phyloP scores from a whole-genome alignment of 768 basidiomycete species.

The Pulveroboletus sp. region DNA sequence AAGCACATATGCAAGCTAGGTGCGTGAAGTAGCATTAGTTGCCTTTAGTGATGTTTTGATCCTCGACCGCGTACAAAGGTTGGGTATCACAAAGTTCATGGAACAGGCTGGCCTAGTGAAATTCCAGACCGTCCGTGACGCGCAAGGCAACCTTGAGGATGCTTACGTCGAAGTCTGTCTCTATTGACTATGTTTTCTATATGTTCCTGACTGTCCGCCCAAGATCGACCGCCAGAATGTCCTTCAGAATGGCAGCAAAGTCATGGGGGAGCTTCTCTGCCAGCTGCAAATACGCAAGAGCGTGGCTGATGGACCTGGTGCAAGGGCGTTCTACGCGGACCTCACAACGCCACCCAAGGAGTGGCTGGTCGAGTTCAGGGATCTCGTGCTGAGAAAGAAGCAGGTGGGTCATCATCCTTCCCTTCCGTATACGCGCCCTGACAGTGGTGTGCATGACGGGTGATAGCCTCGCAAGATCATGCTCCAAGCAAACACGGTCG shows the following conservation, averaged over 20 bases:
- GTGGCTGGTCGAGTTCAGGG: conserved; percentile 73
- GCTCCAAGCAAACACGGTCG: conserved; percentile 75
- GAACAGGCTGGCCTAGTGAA: conserved; percentile 64
- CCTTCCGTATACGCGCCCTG: background rate
- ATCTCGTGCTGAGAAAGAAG: conserved; percentile 77
- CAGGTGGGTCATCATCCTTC: conserved; percentile 42
- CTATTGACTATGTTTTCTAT: background rate
- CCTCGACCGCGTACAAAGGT: conserved; percentile 33
- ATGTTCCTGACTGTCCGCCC: background rate
- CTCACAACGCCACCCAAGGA: conserved; percentile 67
- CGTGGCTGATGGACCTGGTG: conserved; percentile 76
- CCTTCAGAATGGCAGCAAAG: conserved; percentile 57
- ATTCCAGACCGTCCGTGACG: conserved; percentile 62
- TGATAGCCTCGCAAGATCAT: conserved; percentile 76
- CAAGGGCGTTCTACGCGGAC: conserved; percentile 73
- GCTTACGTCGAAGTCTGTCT: conserved; percentile 59
- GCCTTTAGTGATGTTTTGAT: background rate
- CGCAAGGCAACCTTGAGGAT: conserved; percentile 57
- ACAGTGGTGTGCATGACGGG: background rate
- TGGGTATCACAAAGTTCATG: conserved; percentile 80
- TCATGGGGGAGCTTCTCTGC: conserved; percentile 68
- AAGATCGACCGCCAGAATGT: conserved; percentile 73
- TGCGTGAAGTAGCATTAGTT: conserved; percentile 27
- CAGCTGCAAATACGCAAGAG: conserved; percentile 83
- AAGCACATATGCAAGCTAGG: conserved; percentile 91